These are phyloP conservation scores for Calonectria pseudoturangicola DNA, from an alignment of 2,329 filamentous ascomycete species.

Conservation along the genomic window DNA sequence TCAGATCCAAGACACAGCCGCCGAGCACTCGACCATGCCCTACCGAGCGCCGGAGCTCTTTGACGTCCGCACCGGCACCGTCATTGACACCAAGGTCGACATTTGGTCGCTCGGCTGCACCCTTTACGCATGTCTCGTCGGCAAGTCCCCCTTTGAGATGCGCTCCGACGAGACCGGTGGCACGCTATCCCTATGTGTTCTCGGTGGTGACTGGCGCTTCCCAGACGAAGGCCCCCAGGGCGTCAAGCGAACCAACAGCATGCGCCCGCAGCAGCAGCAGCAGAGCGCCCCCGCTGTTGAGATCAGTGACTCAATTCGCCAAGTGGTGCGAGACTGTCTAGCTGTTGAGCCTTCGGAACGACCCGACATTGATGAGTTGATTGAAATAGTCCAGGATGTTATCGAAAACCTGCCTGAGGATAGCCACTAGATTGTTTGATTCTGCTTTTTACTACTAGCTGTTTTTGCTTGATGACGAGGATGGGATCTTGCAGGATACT, in stretches of 20 bases:
- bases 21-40: constrained; percentile 98
- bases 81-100: constrained; percentile 97
- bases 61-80: constrained; percentile 94
- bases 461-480: neutral
- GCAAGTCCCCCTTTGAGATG: constrained; percentile 97
- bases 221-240: constrained; percentile 86
- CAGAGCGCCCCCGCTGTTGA: constrained; percentile 62
- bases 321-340: constrained; percentile 91
- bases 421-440: constrained; percentile 43
- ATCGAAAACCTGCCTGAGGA: constrained; percentile 80
- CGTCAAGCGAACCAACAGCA: constrained; percentile 66
- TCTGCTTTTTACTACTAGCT: neutral
- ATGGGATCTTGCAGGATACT: constrained; percentile 43
- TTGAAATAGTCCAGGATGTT: constrained; percentile 84
- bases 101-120: constrained; percentile 99
- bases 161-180: constrained; percentile 97
- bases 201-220: constrained; percentile 97
- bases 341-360: constrained; percentile 90
- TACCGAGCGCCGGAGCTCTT: constrained; percentile 98
- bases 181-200: constrained; percentile 91
- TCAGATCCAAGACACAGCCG: constrained; percentile 93
- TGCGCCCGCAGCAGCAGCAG: constrained; percentile 57
- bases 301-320: constrained; percentile 89
- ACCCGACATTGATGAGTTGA: constrained; percentile 90
- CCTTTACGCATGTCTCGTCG: constrained; percentile 96